phyloP scores from a whole-genome alignment of 169 alveolate genomes.

The Plasmodium berghei region DNA sequence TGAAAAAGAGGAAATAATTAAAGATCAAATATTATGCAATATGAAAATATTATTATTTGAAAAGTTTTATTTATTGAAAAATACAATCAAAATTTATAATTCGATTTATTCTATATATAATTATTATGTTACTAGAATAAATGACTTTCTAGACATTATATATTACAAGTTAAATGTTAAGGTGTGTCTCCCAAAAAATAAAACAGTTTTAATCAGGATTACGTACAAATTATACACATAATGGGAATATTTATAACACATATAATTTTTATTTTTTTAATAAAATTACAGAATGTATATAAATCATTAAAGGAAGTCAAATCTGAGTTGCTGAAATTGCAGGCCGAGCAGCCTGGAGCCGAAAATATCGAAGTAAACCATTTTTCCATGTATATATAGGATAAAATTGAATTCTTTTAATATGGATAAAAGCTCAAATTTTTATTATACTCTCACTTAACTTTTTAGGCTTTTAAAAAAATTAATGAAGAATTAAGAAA shows the following conservation, averaged over 20 bases:
- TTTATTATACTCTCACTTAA: neutral
- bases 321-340: conserved; percentile 45
- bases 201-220: neutral
- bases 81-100: conserved; percentile 70
- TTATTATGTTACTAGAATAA: conserved; percentile 58
- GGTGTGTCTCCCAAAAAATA: conserved; percentile 14
- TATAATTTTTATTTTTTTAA: neutral
- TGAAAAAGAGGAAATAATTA: conserved; percentile 74
- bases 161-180: conserved; percentile 69
- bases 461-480: conserved; percentile 67
- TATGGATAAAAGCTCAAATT: neutral
- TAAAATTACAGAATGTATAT: conserved; percentile 46
- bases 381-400: neutral
- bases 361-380: conserved; percentile 34
- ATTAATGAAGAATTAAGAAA: conserved; percentile 67
- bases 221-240: no score
- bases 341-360: conserved; percentile 51
- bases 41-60: conserved; percentile 67
- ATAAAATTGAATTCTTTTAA: no score
- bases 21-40: conserved; percentile 75
- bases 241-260: neutral
- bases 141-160: conserved; percentile 60
- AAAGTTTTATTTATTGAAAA: conserved; percentile 53
- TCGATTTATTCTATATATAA: conserved; percentile 67
- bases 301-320: conserved; percentile 69